Evolutionary conservation across 2,329 filamentous ascomycete species (phyloP).

Genomic region (Aspergillus persii): DNA sequence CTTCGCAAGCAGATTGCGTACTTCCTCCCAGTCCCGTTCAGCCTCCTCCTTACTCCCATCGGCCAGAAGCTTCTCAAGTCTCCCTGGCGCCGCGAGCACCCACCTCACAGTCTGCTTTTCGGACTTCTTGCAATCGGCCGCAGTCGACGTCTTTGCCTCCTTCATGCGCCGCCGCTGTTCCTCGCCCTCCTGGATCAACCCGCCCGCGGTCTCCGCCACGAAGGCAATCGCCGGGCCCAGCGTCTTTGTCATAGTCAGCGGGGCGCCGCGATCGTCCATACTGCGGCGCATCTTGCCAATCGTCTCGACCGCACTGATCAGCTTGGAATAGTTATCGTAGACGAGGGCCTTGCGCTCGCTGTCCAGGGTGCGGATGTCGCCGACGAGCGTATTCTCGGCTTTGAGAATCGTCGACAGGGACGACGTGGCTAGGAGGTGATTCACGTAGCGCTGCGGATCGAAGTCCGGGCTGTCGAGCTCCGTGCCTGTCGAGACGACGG

Average conservation of each 20-base stretch:
- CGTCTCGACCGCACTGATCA: conserved; percentile 94
- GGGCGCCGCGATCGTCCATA: conserved; percentile 46
- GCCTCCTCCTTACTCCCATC: conserved; percentile 42
- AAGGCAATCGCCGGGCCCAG: conserved; percentile 43
- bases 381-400: conserved; percentile 46
- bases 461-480: conserved; percentile 76
- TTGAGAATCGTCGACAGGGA: conserved; percentile 44
- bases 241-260: conserved; percentile 48
- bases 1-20: conserved; percentile 37
- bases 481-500: conserved; percentile 30
- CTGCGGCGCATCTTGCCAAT: conserved; percentile 67
- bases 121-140: conserved; percentile 18
- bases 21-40: conserved; percentile 42
- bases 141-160: conserved; percentile 22
- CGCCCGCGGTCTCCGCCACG: conserved; percentile 44
- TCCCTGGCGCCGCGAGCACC: conserved; percentile 43
- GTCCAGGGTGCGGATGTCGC: conserved; percentile 83
- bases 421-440: conserved; percentile 41
- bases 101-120: conserved; percentile 47
- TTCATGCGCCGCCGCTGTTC: conserved; percentile 31
- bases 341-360: conserved; percentile 96
- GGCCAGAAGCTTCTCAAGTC: conserved; percentile 36
- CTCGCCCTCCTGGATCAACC: conserved; percentile 41
- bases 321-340: conserved; percentile 97
- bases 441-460: conserved; percentile 60